Evolutionary conservation across 2,329 filamentous ascomycete genomes (phyloP).

Genomic region (Emergomyces pasteurianus): DNA sequence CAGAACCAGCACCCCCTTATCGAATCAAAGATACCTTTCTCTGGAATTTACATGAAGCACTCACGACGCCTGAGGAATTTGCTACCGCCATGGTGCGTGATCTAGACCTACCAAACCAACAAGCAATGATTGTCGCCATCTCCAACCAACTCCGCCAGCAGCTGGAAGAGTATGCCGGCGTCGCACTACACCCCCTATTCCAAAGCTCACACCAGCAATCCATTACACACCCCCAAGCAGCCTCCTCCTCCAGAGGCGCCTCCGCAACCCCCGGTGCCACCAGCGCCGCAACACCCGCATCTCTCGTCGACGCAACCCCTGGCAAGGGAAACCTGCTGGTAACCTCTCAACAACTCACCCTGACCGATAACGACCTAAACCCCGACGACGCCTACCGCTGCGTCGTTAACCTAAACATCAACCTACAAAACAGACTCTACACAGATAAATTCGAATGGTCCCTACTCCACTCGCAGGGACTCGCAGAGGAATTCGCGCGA

Average conservation of each 20-base stretch:
- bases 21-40: slow-evolving; percentile 89
- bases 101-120: slow-evolving; percentile 72
- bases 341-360: slow-evolving; percentile 16
- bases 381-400: slow-evolving; percentile 93
- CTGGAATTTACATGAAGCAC: slow-evolving; percentile 92
- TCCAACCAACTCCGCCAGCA: slow-evolving; percentile 91
- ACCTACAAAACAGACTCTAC: slow-evolving; percentile 80
- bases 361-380: slow-evolving; percentile 64
- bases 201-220: slow-evolving; percentile 36
- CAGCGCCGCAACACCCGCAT: slow-evolving; percentile 19
- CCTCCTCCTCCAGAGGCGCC: slow-evolving; percentile 41
- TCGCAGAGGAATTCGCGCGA: slow-evolving; percentile 83
- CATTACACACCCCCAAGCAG: slow-evolving; percentile 12
- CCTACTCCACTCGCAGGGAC: slow-evolving; percentile 77
- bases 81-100: slow-evolving; percentile 85
- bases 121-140: slow-evolving; percentile 61
- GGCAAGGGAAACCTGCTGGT: slow-evolving; percentile 4
- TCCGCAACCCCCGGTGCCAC: slow-evolving; percentile 13
- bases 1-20: slow-evolving; percentile 71
- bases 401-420: slow-evolving; percentile 81
- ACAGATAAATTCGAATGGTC: slow-evolving; percentile 99
- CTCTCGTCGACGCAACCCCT: slow-evolving; percentile 2
- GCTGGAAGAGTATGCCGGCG: slow-evolving; percentile 88
- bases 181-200: slow-evolving; percentile 86
- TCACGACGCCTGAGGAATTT: slow-evolving; percentile 92